Percentiles rank a stretch among this genome's conserved stretches.
These are phyloP conservation scores for Ilex aquifolium DNA, from an alignment of 257 asterid genomes.

Conservation along the genomic window DNA sequence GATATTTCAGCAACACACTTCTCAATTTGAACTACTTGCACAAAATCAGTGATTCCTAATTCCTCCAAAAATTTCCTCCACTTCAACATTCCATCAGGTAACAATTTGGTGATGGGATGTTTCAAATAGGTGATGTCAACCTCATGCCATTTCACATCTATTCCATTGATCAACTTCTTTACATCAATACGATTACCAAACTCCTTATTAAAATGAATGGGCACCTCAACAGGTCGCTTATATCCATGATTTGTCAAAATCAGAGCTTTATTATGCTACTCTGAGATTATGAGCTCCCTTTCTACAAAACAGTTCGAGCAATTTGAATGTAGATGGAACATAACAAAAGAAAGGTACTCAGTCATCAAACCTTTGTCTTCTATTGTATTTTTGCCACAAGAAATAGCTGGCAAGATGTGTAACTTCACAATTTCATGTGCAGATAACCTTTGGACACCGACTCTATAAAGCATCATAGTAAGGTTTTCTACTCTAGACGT, in stretches of 20 bases:
- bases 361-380: slow-evolving; percentile 52
- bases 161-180: slow-evolving; percentile 45
- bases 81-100: slow-evolving; percentile 56
- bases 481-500: slow-evolving; percentile 45
- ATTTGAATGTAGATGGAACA: slow-evolving; percentile 80
- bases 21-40: slow-evolving; percentile 55
- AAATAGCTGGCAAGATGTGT: slow-evolving; percentile 71
- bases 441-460: slow-evolving; percentile 85
- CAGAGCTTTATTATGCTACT: slow-evolving; percentile 49
- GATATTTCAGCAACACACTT: slow-evolving; percentile 43
- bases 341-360: slow-evolving; percentile 79
- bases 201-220: slow-evolving; percentile 68
- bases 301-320: slow-evolving; percentile 60
- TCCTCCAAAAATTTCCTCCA: slow-evolving; percentile 83
- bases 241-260: slow-evolving; percentile 74
- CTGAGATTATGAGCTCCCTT: slow-evolving; percentile 45
- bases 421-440: slow-evolving; percentile 79
- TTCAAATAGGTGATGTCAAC: slow-evolving; percentile 51
- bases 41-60: slow-evolving; percentile 82
- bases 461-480: slow-evolving; percentile 63
- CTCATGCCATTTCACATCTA: slow-evolving; percentile 69
- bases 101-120: slow-evolving; percentile 62
- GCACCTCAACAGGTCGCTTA: slow-evolving; percentile 51
- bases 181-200: slow-evolving; percentile 62
- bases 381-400: slow-evolving; percentile 33